Evolutionary conservation across 768 basidiomycete genomes (phyloP).

Genomic region (Mycena rebaudengoi): DNA sequence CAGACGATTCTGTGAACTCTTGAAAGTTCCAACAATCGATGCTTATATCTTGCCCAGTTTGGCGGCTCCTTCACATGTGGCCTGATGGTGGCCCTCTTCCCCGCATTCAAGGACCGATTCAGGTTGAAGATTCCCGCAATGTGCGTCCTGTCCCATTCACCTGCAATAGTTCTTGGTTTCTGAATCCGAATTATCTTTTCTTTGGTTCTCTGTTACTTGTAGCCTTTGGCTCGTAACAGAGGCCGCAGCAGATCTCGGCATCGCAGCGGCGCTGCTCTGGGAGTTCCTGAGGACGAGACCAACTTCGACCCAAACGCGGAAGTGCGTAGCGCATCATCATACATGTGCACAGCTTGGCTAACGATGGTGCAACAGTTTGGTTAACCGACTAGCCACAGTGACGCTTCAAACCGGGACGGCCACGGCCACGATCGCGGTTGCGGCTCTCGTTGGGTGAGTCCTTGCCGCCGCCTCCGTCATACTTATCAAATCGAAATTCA

Average conservation of each 20-base stretch:
- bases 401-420: background rate
- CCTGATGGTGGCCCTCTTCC: background rate
- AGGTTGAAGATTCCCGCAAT: background rate
- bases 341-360: background rate
- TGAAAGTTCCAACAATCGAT: too few relatives aligned
- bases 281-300: background rate
- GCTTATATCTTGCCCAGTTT: background rate
- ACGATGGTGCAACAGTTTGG: background rate
- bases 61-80: constrained; percentile 1
- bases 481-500: background rate
- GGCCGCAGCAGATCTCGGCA: too few relatives aligned
- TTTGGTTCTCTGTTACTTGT: too few relatives aligned
- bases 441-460: background rate
- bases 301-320: background rate
- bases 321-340: background rate
- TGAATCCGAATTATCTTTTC: background rate
- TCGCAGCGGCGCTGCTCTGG: background rate
- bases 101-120: background rate
- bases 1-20: too few relatives aligned
- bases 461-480: background rate
- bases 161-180: too few relatives aligned
- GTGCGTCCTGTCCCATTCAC: background rate
- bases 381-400: background rate
- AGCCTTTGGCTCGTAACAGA: constrained; percentile 6
- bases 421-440: background rate